Evolutionary conservation across 768 basidiomycete genomes (phyloP).

Genomic region (Coprinellus micaceus): DNA sequence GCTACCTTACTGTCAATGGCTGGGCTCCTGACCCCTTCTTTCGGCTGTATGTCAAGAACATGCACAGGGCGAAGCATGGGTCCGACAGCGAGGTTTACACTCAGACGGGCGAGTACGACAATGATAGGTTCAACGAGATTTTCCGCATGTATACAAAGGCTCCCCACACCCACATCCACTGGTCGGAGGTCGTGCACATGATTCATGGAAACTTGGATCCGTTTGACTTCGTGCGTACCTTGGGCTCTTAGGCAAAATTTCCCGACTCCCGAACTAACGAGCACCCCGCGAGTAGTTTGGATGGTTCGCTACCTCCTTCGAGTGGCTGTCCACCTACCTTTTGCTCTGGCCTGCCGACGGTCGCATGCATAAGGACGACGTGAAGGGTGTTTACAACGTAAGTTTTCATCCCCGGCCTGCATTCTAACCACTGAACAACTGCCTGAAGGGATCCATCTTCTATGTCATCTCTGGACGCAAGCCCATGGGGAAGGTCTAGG

Average conservation of each 20-base stretch:
- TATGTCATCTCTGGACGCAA: slow-evolving; percentile 29
- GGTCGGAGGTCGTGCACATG: slow-evolving; percentile 38
- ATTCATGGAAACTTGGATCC: slow-evolving; percentile 36
- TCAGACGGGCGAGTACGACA: slow-evolving; percentile 37
- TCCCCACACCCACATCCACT: slow-evolving; percentile 38
- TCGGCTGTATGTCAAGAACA: slow-evolving; percentile 35
- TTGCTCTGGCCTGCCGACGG: slow-evolving; percentile 36
- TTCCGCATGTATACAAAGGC: slow-evolving; percentile 39
- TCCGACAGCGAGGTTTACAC: slow-evolving; percentile 39
- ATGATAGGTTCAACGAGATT: slow-evolving; percentile 33
- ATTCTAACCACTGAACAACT: not conserved
- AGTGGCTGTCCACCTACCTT: slow-evolving; percentile 40
- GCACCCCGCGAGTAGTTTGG: slow-evolving; percentile 33
- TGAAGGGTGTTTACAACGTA: slow-evolving; percentile 39
- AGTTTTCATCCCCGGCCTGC: slow-evolving; percentile 6
- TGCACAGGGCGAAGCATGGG: slow-evolving; percentile 43
- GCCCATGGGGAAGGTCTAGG: slow-evolving; percentile 8
- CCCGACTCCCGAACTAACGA: not conserved
- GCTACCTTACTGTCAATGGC: slow-evolving; percentile 32
- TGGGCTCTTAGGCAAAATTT: not conserved
- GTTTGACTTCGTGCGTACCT: slow-evolving; percentile 31
- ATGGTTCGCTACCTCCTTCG: slow-evolving; percentile 36
- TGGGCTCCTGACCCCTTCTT: slow-evolving; percentile 42
- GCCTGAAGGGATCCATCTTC: slow-evolving; percentile 32
- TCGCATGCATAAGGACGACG: slow-evolving; percentile 35